Base-by-base conservation (phyloP, 441 rosid species). In the Syzygium syzygioides region DNA sequence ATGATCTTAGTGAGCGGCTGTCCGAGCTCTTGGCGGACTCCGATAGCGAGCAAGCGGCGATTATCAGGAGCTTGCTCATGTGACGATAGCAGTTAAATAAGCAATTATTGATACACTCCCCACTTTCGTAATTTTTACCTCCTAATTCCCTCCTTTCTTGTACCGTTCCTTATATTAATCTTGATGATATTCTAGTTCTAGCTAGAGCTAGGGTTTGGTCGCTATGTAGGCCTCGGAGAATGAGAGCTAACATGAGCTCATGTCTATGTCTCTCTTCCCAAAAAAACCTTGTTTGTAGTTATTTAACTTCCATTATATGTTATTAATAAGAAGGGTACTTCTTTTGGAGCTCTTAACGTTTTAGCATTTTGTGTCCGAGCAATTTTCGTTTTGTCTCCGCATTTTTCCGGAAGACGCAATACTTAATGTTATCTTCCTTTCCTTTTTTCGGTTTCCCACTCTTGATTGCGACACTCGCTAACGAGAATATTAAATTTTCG, bases 1-100 rank as follows among this genome's bases (percentile, higher is more conserved):
- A 96, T 85, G 99, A 95, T 89, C 93, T 97, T 20, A 96, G 99
- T 59, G 97, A 96, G 90, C 93, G 98, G 87, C 91, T 97, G 90
- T 94, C 98, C 3, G 93, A 94, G 92, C 96, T 97, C 87, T 92
- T 97, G 92, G 96, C 93, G 25, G 99, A 97, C 80, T 90, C 92
- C 86, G 91, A 94, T 87, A 95, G 96, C 86, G 96, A 95, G 34
- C 97, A 96, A 56, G 99, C 99, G 59, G 98, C 98, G 91, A 95
- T 97, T 54, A 96, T 97, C 91, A 94, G 99, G 95, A 97, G 96
- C 92, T 57, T 88, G 76, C 89, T 87, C 64, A 87, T 57, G 89
- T 80, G 48, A 57, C 62, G 8, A 71, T 71, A 71, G 15, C 20
- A 71, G 83, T 28, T 71, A 20, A 23, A 71, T 71, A 37, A 37